Evolutionary conservation across 2,329 filamentous ascomycete species (phyloP).

Genomic region (Fusarium penzigii): DNA sequence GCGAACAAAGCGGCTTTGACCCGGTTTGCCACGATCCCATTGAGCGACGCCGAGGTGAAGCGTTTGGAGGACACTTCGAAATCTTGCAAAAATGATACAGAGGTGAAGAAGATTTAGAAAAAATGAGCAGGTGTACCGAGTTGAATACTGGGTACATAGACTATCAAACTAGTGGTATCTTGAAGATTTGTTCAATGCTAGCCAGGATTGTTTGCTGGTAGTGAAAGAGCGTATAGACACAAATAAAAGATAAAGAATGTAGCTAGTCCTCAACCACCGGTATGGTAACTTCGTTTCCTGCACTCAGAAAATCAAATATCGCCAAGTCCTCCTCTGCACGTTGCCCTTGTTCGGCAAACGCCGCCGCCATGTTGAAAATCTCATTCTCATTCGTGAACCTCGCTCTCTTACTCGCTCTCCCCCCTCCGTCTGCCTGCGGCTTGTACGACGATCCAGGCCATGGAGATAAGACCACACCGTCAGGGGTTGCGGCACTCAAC

Average conservation of each 20-base stretch:
- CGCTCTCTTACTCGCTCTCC: constrained; percentile 19
- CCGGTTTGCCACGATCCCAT: constrained; percentile 19
- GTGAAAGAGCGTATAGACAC: not conserved
- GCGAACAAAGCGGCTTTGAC: constrained; percentile 16
- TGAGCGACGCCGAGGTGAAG: constrained; percentile 14
- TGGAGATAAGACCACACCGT: constrained; percentile 2
- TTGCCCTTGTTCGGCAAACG: constrained; percentile 19
- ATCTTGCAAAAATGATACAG: not conserved
- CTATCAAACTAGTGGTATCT: too few species aligned
- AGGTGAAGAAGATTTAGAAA: not conserved
- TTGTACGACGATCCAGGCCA: constrained; percentile 23
- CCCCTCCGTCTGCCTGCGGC: constrained; percentile 17
- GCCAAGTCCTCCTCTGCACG: constrained; percentile 26
- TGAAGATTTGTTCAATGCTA: too few species aligned
- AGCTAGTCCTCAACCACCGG: constrained; percentile 25
- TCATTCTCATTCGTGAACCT: constrained; percentile 23
- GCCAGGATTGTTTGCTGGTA: too few species aligned
- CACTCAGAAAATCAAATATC: constrained; percentile 25
- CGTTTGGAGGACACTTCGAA: constrained; percentile 5
- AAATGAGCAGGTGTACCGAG: too few species aligned
- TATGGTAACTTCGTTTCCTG: constrained; percentile 23
- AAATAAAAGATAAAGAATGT: not conserved
- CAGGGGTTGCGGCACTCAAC: constrained; percentile 5
- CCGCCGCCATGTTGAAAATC: constrained; percentile 22
- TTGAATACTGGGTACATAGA: too few species aligned